Base-by-base conservation (phyloP, 1,284 basidiomycete genomes). In the Irpex rosettiformis region DNA sequence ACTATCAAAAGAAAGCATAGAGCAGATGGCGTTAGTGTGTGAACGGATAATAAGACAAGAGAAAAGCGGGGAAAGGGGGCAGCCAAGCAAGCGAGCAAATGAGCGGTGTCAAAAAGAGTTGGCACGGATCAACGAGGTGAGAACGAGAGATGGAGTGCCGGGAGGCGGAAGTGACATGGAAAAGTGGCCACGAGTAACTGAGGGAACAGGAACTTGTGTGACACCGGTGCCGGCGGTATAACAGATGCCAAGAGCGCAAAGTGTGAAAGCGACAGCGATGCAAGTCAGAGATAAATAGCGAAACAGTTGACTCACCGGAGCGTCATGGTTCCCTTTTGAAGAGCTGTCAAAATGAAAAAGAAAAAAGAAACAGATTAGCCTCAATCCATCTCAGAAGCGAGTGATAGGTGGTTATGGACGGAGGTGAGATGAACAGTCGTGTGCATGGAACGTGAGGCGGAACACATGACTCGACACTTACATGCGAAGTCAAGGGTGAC, bases 401-500 rank as follows among this genome's bases (percentile, higher is more conserved):
- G 24, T 5, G 27, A 22, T 28, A 10, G 22, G 7, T 4, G 27
- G 62, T 59, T 28, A 60, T 58, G 10, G 49, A 54, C 24, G 54
- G 42, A 45, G 56, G 57, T 29, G 64, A 60, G 57, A 56, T 59
- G 58, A 64, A 51, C 65, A 65, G 61, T 21, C 29, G 52, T 52
- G 57, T 24, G 43, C 51, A 55, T 33, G 51, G 55, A 52, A 48
- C 10, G 48, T 8, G 48, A 49, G 48, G 4, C 21, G 8, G 28
- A 57, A 57, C 65, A 55, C 42, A 45, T 45, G 42, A 45, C 16
- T 61, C 37, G 70, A 52, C 28, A 86, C 91, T 75, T 73, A 93
- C 94, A 96, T 25, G 96, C 96, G 79, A 99, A 99, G 77, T 99
- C 96, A 62, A 99, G 83, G 4, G 97, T 99, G 65, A 96, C 82